Evolutionary conservation across 768 basidiomycete species (phyloP), one percentile per base, ranked within the genome.

Genomic region (Mycena latifolia): DNA sequence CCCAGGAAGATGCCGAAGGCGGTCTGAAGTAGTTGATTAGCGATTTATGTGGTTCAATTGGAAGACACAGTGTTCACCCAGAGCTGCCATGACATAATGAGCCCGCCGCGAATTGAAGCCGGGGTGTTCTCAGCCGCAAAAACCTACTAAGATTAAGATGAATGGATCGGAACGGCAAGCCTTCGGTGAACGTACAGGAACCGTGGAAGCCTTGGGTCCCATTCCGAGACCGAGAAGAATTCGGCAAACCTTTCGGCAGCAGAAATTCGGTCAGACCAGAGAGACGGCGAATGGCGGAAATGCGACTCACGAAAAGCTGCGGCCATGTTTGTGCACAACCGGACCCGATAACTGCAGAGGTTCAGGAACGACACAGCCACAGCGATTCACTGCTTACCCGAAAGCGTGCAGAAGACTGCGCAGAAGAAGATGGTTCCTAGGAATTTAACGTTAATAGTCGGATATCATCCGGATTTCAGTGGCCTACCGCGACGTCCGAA

Each of bases 31-130:
- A 5, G 10, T 29, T 87, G 86, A 90, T 77, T 84, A 86, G 76
- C n/a, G n/a, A n/a, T 88, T 86, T 88, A 86, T 90, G 65, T 81
- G 65, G 82, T 82, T 22, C 0, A 72, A 81, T 84, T 39, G 31
- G 31, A 33, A 33, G 31, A 20, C 31, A 33, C 31, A 29, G 56
- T 52, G 29, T 37, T 41, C 15, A 27, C 89, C 85, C 85, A 88
- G 80, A 87, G 83, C 73, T 87, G 88, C 89, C 92, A 92, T 79
- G 85, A 86, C 90, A 92, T 92, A 47, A 91, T 89, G 12, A 92
- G 83, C 0, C 85, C 91, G 51, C 92, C 92, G 71, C 92, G 86
- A 52, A 93, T 91, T 1, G 80, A 71, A 0, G 91, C 82, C 0
- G 92, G 92, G 0, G 88, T 76, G 75, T 86, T 86, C 77, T 94